phyloP scores from a whole-genome alignment of 1,139 yeast genomes.

The Saccharomycopsis hybrid region DNA sequence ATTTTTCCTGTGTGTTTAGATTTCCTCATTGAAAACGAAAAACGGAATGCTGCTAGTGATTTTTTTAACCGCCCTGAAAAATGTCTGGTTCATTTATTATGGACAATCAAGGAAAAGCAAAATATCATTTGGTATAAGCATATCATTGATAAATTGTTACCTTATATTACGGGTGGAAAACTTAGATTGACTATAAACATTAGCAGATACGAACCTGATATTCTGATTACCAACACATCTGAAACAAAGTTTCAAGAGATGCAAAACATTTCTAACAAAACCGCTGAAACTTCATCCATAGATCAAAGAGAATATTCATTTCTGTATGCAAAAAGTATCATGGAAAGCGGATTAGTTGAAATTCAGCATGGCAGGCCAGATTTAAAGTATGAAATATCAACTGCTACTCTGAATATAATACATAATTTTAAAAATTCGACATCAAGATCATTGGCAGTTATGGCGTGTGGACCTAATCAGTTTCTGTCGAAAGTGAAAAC shows the following conservation, averaged over 20 bases:
- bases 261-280: neutral
- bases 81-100: slow-evolving; percentile 31
- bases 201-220: too few species aligned
- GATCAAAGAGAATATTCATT: neutral
- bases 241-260: neutral
- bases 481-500: slow-evolving; percentile 30
- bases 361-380: neutral
- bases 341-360: neutral
- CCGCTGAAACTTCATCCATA: neutral
- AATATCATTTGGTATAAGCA: slow-evolving; percentile 37
- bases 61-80: slow-evolving; percentile 32
- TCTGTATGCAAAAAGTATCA: neutral
- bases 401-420: neutral
- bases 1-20: slow-evolving; percentile 41
- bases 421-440: neutral
- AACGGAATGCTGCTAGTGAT: slow-evolving; percentile 30
- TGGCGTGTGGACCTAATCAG: slow-evolving; percentile 35
- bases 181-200: slow-evolving; percentile 28
- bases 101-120: slow-evolving; percentile 31
- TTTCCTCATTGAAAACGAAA: slow-evolving; percentile 28
- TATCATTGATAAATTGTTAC: slow-evolving; percentile 30
- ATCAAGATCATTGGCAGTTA: slow-evolving; percentile 30
- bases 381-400: neutral
- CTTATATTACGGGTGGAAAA: slow-evolving; percentile 28
- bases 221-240: too few species aligned